These are phyloP conservation scores for Alternaria postmessia DNA, from an alignment of 2,329 filamentous ascomycete genomes.

Conservation along the genomic window DNA sequence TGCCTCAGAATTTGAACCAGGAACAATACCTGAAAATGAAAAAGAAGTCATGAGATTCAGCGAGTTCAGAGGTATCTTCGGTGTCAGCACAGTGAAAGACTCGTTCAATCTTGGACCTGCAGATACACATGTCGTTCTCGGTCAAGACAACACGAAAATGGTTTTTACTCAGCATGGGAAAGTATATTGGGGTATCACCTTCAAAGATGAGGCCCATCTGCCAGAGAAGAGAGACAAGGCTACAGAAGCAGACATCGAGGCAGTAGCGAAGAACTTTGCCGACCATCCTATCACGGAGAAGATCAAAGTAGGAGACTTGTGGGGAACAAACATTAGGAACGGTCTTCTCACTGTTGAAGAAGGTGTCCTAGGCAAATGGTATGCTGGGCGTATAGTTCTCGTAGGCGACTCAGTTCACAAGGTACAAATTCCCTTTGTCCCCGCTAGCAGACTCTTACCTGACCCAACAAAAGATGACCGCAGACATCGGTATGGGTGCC, in stretches of 20 bases:
- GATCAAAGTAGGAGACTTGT: conserved; percentile 49
- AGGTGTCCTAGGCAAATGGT: conserved; percentile 52
- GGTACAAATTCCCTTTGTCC: conserved; percentile 20
- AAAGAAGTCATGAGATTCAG: conserved; percentile 19
- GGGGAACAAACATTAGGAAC: conserved; percentile 26
- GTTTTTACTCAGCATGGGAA: conserved; percentile 31
- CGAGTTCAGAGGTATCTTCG: conserved; percentile 23
- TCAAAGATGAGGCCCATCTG: conserved; percentile 17
- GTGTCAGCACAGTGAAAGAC: conserved; percentile 24
- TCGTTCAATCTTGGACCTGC: conserved; percentile 34
- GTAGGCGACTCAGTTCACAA: conserved; percentile 57
- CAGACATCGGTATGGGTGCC: conserved; percentile 28
- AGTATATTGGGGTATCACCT: conserved; percentile 21
- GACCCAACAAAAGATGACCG: conserved; percentile 24
- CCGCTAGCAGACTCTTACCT: neutral
- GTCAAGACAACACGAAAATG: conserved; percentile 37
- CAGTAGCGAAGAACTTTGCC: conserved; percentile 33
- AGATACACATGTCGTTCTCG: conserved; percentile 29
- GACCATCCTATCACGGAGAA: conserved; percentile 37
- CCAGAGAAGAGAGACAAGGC: conserved; percentile 14
- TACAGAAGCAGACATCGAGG: conserved; percentile 39
- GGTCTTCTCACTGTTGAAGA: conserved; percentile 44
- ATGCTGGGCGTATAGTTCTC: conserved; percentile 50
- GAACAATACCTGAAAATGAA: conserved; percentile 9
- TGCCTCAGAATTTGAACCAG: conserved; percentile 15